Percentiles rank a stretch among this genome's conserved stretches.
phyloP scores from a whole-genome alignment of 139 green algal species.

The Yamagishiella unicocca region DNA sequence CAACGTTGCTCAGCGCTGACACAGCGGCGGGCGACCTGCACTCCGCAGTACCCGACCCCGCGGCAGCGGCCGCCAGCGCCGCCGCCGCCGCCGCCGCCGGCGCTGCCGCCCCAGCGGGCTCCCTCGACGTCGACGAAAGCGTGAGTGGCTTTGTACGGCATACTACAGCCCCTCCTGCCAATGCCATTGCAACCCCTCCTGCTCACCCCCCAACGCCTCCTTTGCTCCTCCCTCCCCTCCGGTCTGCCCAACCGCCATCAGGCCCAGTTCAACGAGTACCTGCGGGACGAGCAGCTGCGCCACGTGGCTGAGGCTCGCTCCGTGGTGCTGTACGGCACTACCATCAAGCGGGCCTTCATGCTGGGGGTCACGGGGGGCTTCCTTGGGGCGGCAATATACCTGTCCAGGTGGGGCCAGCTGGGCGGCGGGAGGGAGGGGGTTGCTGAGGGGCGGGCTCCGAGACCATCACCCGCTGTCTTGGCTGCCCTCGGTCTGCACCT shows the following conservation, averaged over 20 bases:
- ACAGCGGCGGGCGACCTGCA: conserved; percentile 27
- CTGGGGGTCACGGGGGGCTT: background rate
- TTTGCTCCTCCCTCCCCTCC: background rate
- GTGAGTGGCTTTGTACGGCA: too few relatives aligned
- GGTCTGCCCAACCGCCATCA: background rate
- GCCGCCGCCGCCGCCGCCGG: background rate
- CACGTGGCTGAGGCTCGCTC: background rate
- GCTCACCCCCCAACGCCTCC: too few relatives aligned
- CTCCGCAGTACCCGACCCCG: background rate
- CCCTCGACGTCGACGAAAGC: background rate
- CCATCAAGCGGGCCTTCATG: conserved; percentile 22
- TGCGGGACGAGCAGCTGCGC: conserved; percentile 40
- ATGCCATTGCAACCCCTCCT: too few relatives aligned
- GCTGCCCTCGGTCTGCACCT: too few relatives aligned
- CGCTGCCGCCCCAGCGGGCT: background rate
- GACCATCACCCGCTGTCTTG: too few relatives aligned
- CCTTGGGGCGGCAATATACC: conserved; percentile 5
- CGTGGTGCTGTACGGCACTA: background rate
- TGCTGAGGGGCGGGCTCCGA: too few relatives aligned
- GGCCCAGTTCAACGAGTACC: conserved; percentile 8
- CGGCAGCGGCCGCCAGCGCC: background rate
- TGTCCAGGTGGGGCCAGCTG: background rate
- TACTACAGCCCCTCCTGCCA: too few relatives aligned
- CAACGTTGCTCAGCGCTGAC: background rate
- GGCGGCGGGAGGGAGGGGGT: background rate